Percentiles rank a stretch among this genome's conserved stretches.
Evolutionary conservation across 768 basidiomycete genomes (phyloP).

Genomic region (Sistotremastrum suecicum): DNA sequence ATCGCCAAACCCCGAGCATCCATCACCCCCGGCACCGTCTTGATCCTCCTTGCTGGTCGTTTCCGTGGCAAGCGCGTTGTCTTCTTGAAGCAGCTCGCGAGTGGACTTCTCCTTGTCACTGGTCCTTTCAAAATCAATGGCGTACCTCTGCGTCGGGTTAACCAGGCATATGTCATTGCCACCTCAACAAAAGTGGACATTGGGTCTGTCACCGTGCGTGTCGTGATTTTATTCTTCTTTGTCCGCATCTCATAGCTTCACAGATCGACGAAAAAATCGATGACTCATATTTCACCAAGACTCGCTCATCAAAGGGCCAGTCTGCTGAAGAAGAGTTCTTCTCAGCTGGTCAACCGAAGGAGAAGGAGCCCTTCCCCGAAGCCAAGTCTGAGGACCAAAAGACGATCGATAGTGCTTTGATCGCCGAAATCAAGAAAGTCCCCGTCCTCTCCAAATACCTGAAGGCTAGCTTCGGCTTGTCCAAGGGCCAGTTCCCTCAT

Average conservation of each 20-base stretch:
- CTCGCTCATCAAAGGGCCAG: constrained; percentile 45
- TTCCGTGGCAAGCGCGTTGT: constrained; percentile 98
- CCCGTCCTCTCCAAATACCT: constrained; percentile 89
- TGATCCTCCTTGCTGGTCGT: constrained; percentile 94
- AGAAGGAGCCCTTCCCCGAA: constrained; percentile 74
- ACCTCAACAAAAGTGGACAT: constrained; percentile 91
- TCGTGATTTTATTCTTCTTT: constrained; percentile 2
- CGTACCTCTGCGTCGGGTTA: constrained; percentile 93
- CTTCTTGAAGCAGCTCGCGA: constrained; percentile 89
- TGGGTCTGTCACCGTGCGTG: constrained; percentile 52
- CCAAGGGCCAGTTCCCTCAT: constrained; percentile 96
- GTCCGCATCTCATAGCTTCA: neutral
- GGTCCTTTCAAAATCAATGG: constrained; percentile 98
- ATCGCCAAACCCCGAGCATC: constrained; percentile 66
- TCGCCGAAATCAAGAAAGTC: constrained; percentile 80
- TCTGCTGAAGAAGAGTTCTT: constrained; percentile 98
- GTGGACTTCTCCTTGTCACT: constrained; percentile 87
- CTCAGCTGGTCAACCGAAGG: constrained; percentile 81
- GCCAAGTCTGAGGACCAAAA: constrained; percentile 88
- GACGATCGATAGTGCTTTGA: constrained; percentile 61
- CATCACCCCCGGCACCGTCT: constrained; percentile 87
- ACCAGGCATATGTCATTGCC: constrained; percentile 98
- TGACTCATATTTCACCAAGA: constrained; percentile 89
- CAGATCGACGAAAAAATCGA: constrained; percentile 83
- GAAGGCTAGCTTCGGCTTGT: constrained; percentile 82